Evolutionary conservation across 2,329 filamentous ascomycete species (phyloP), one percentile per base, ranked within the genome.

Genomic region (Pezicula carpinea): DNA sequence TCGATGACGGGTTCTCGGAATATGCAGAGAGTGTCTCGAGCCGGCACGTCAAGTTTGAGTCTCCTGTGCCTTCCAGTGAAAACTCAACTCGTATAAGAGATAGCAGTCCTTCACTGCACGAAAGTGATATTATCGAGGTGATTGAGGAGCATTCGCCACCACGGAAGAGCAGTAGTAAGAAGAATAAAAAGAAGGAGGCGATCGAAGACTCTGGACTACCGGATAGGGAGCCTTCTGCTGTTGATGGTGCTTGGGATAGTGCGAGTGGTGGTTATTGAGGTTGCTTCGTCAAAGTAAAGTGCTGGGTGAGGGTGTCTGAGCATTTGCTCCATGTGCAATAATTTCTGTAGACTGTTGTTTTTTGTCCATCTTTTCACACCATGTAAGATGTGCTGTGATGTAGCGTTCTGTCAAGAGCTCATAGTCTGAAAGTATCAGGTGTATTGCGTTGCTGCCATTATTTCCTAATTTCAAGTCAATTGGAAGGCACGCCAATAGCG

Each of bases 1-100:
- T 29, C 3, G 23, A 21, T 40, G 33, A 44, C 19, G 42, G 47
- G 8, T 10, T 44, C 14, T 45, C 47, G 17, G 35, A 42, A 11
- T 36, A 47, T 26, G 21, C 46, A 19, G 35, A 51, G 29, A 48
- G 26, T 18, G 23, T 39, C 10, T 11, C 19, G n/a, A 40, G 19
- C 15, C 38, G 38, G 10, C 38, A 23, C 10, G 38, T 40, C 19
- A 22, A 23, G n/a, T 40, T 23, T 26, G 26, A 15, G 10, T 40
- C 38, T 40, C 38, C 38, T 8, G 13, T 15, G 15, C 19, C 38
- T 23, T 11, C n/a, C 5, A 40, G 38, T 15, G 22, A 23, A 23
- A n/a, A n/a, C 6, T 40, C 38, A 10, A 29, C 13, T 23, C 5
- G 11, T n/a, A 15, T 14, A 19, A 11, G 21, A 23, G 19, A 40